Conservation (phyloP, 169 alveolate genomes). For the Cyclospora cayetanensis region DNA sequence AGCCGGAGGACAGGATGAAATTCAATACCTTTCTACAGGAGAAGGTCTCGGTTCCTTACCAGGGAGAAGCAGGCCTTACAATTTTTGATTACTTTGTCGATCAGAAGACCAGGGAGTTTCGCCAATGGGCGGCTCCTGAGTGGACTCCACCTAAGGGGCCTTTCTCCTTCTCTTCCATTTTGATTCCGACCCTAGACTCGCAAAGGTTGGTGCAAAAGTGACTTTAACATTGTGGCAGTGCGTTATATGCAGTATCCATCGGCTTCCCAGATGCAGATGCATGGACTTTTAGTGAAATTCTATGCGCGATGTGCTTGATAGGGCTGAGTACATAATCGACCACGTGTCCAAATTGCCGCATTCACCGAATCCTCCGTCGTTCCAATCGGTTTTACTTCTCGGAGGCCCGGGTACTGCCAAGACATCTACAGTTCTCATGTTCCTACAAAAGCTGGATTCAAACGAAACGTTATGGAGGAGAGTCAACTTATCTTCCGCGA, state of each 20-base stretch:
- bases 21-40: conserved; percentile 25
- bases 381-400: conserved; percentile 86
- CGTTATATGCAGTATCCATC: neutral
- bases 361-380: conserved; percentile 76
- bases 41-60: conserved; percentile 4
- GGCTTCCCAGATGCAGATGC: neutral
- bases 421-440: conserved; percentile 95
- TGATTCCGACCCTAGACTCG: conserved; percentile 96
- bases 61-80: conserved; percentile 57
- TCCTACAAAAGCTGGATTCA: conserved; percentile 72
- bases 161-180: conserved; percentile 89
- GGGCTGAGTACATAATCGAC: conserved; percentile 91
- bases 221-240: neutral
- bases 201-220: conserved; percentile 30
- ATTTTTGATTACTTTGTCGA: conserved; percentile 66
- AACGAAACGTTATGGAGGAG: conserved; percentile 90
- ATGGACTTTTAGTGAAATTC: neutral
- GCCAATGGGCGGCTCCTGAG: conserved; percentile 71
- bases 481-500: conserved; percentile 94
- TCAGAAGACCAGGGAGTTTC: conserved; percentile 38
- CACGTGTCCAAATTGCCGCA: conserved; percentile 84
- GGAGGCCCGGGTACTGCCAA: conserved; percentile 98
- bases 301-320: conserved; percentile 62
- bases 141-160: conserved; percentile 86
- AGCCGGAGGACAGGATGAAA: conserved; percentile 86